phyloP scores from a whole-genome alignment of 2,329 filamentous ascomycete species.

The Mycocentrospora acerina region DNA sequence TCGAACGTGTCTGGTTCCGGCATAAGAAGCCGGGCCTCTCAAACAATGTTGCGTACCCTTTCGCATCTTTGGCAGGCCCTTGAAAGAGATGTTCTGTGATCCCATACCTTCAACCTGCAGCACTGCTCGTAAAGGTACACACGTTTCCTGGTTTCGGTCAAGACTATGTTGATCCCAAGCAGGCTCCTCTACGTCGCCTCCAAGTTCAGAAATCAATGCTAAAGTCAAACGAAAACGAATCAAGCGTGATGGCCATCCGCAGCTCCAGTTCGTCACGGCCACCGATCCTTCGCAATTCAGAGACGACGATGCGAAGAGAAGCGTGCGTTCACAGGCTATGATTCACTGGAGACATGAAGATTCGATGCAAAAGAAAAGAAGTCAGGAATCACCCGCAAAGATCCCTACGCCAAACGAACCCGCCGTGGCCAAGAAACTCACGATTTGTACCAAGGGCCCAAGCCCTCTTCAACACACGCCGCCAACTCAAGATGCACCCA shows the following conservation, averaged over 20 bases:
- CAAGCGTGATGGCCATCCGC: constrained; percentile 28
- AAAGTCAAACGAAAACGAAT: constrained; percentile 14
- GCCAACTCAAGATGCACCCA: constrained; percentile 1
- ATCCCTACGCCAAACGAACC: constrained; percentile 1
- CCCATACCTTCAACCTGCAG: constrained; percentile 4
- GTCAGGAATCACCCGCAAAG: background rate
- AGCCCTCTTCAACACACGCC: too few species aligned
- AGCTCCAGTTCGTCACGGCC: constrained; percentile 35
- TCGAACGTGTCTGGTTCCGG: too few species aligned
- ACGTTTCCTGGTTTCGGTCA: background rate
- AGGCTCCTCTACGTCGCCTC: background rate
- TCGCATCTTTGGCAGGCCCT: too few species aligned
- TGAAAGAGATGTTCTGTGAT: too few species aligned
- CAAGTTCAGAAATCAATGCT: constrained; percentile 3
- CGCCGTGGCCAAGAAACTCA: too few species aligned
- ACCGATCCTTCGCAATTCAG: constrained; percentile 37
- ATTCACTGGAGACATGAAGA: constrained; percentile 28
- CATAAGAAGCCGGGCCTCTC: too few species aligned
- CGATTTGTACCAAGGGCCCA: too few species aligned
- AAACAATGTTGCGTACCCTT: too few species aligned
- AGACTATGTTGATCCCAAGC: constrained; percentile 1
- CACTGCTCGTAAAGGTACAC: constrained; percentile 5
- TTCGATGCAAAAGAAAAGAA: constrained; percentile 8
- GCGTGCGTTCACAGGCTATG: constrained; percentile 39
- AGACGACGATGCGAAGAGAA: constrained; percentile 24